A percentile compares a stretch with the other conserved stretches of the same genome.
Evolutionary conservation across 164 flowering plant genomes (phyloP).

Genomic region (Annona squamosa): DNA sequence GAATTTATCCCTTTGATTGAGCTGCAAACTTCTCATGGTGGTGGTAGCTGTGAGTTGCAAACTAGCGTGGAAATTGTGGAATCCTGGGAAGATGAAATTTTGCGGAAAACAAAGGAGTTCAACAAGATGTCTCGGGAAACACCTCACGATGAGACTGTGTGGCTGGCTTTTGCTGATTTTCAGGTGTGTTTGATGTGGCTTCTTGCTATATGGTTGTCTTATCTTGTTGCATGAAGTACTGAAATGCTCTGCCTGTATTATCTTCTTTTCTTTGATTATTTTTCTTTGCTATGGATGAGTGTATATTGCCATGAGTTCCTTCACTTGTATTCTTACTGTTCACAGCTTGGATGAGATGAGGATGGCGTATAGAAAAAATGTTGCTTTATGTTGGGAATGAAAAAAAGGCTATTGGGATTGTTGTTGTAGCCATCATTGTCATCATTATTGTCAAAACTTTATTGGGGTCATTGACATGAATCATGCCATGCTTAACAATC

Average conservation of each 20-base stretch:
- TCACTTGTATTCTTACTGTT: background rate
- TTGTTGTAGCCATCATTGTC: too few species aligned
- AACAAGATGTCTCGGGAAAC: slow-evolving; percentile 65
- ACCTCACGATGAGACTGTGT: slow-evolving; percentile 71
- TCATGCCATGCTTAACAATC: too few species aligned
- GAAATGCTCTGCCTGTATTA: background rate
- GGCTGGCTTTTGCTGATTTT: slow-evolving; percentile 84
- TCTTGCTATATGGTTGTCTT: background rate
- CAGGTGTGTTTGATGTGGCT: slow-evolving; percentile 8
- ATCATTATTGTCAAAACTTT: too few species aligned
- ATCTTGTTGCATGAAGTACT: background rate
- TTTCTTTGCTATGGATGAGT: too few species aligned
- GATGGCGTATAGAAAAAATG: background rate
- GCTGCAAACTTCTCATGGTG: slow-evolving; percentile 9
- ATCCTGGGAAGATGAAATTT: slow-evolving; percentile 93
- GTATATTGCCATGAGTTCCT: background rate
- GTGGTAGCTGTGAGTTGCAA: slow-evolving; percentile 11
- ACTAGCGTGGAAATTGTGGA: slow-evolving; percentile 37
- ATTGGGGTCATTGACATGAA: too few species aligned
- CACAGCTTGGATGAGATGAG: background rate
- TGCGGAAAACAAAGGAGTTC: slow-evolving; percentile 56
- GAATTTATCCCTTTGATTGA: slow-evolving; percentile 59
- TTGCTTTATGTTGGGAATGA: too few species aligned
- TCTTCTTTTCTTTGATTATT: too few species aligned
- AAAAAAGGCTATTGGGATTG: too few species aligned